Percentiles rank a stretch among this genome's conserved stretches.
Evolutionary conservation across 345 rosid genomes (phyloP).

Genomic region (Crucihimalaya himalaica): DNA sequence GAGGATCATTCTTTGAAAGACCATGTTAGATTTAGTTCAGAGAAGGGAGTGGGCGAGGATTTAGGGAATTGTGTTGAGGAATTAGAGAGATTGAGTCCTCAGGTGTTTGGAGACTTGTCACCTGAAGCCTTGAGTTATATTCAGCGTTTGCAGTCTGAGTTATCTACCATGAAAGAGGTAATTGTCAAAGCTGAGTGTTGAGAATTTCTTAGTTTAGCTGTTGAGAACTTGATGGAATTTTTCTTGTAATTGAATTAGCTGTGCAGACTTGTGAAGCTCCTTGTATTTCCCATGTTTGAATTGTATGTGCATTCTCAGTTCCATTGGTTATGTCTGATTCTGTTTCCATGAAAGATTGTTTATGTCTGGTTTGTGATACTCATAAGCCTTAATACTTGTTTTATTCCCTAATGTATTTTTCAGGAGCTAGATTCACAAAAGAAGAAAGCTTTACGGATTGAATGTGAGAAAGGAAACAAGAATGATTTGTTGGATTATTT

Average conservation of each 20-base stretch:
- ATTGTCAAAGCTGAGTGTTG: neutral
- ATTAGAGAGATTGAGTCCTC: conserved; percentile 54
- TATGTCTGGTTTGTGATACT: neutral
- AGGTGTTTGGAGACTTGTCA: conserved; percentile 65
- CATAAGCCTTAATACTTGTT: conserved; percentile 17
- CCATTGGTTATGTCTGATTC: neutral
- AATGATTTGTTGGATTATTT: conserved; percentile 83
- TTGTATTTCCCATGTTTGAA: neutral
- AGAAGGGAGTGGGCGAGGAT: conserved; percentile 40
- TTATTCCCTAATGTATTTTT: neutral
- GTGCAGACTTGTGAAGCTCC: neutral
- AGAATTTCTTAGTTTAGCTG: too few species aligned
- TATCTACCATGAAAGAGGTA: conserved; percentile 62
- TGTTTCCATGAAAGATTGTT: conserved; percentile 5
- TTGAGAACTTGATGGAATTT: too few species aligned
- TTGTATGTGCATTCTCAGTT: neutral
- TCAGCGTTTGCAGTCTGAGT: conserved; percentile 64
- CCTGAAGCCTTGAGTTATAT: conserved; percentile 69
- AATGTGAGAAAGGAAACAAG: conserved; percentile 55
- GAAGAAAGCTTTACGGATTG: conserved; percentile 54
- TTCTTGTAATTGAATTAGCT: neutral
- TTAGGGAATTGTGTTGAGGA: conserved; percentile 44
- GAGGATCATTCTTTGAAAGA: conserved; percentile 27
- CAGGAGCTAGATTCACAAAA: conserved; percentile 75
- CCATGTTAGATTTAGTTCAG: conserved; percentile 34